These are phyloP conservation scores for Salix arbutifolia DNA, from an alignment of 345 rosid species.

Conservation along the genomic window DNA sequence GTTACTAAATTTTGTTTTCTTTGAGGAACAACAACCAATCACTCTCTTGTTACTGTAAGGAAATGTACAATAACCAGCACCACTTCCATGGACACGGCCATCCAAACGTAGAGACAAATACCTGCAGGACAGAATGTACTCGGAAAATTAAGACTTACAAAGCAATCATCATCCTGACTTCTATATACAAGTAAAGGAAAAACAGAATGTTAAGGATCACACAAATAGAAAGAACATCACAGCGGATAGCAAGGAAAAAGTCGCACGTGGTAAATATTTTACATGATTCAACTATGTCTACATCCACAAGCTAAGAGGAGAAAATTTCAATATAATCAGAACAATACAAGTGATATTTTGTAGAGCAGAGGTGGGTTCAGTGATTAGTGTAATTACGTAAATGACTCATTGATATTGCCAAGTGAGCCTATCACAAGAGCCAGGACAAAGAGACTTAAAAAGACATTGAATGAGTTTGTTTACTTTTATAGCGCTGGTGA, in stretches of 20 bases:
- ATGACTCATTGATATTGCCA: too few relatives aligned
- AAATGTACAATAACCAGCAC: conserved; percentile 52
- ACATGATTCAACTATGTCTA: too few relatives aligned
- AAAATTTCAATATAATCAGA: background rate
- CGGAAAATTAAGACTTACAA: background rate
- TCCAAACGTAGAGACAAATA: conserved; percentile 83
- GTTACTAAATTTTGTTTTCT: background rate
- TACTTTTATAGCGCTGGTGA: too few relatives aligned
- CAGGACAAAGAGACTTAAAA: too few relatives aligned
- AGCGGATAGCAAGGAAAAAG: too few relatives aligned
- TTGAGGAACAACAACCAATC: background rate
- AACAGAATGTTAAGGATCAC: background rate
- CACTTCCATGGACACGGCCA: conserved; percentile 93
- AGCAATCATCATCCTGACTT: background rate
- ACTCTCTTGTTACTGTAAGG: background rate
- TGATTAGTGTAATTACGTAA: too few relatives aligned
- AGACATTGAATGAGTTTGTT: too few relatives aligned
- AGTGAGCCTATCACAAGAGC: too few relatives aligned
- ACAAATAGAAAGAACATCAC: background rate
- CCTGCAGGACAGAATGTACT: conserved; percentile 33
- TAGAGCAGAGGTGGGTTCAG: too few relatives aligned
- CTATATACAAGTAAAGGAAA: background rate
- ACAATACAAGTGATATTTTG: background rate
- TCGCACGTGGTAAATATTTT: too few relatives aligned
- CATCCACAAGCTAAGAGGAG: background rate